phyloP scores from a whole-genome alignment of 2,329 filamentous ascomycete genomes.

The Plenodomus lindquistii region DNA sequence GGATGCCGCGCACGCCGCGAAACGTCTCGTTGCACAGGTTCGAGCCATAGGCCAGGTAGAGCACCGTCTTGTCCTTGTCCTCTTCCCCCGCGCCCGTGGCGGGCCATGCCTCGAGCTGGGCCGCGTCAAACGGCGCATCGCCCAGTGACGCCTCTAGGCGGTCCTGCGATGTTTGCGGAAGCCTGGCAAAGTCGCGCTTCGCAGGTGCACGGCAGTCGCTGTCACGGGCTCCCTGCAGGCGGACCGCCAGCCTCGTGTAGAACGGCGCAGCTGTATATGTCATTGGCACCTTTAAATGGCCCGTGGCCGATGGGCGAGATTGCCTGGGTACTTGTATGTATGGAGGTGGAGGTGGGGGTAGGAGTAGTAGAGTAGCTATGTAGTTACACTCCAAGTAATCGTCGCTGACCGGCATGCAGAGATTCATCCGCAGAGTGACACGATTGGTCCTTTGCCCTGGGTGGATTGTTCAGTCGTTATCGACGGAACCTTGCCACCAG shows the following conservation, averaged over 20 bases:
- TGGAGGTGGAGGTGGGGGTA: too few species aligned
- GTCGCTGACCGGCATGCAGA: too few species aligned
- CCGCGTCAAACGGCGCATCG: slow-evolving; percentile 29
- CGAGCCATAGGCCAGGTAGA: slow-evolving; percentile 76
- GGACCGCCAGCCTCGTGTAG: slow-evolving; percentile 11
- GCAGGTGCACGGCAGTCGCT: background rate
- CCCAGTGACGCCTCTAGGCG: slow-evolving; percentile 39
- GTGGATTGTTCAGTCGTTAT: too few species aligned
- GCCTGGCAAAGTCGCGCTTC: slow-evolving; percentile 17
- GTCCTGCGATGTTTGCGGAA: slow-evolving; percentile 28
- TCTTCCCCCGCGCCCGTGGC: slow-evolving; percentile 27
- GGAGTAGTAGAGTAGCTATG: too few species aligned
- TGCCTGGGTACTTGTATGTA: too few species aligned
- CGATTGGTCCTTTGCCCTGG: too few species aligned
- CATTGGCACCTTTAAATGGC: background rate
- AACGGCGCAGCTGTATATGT: slow-evolving; percentile 7
- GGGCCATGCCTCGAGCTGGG: slow-evolving; percentile 16
- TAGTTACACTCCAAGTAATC: too few species aligned
- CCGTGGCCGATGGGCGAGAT: too few species aligned
- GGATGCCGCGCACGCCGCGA: slow-evolving; percentile 74
- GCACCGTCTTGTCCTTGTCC: slow-evolving; percentile 40
- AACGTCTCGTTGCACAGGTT: slow-evolving; percentile 85
- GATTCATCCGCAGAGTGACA: too few species aligned
- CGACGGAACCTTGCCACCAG: too few species aligned
- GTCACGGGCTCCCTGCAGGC: too few species aligned